A percentile compares a stretch with the other conserved stretches of the same genome.
Evolutionary conservation across 495 filamentous ascomycete genomes (phyloP).

Genomic region (Schizothecium vesticola): DNA sequence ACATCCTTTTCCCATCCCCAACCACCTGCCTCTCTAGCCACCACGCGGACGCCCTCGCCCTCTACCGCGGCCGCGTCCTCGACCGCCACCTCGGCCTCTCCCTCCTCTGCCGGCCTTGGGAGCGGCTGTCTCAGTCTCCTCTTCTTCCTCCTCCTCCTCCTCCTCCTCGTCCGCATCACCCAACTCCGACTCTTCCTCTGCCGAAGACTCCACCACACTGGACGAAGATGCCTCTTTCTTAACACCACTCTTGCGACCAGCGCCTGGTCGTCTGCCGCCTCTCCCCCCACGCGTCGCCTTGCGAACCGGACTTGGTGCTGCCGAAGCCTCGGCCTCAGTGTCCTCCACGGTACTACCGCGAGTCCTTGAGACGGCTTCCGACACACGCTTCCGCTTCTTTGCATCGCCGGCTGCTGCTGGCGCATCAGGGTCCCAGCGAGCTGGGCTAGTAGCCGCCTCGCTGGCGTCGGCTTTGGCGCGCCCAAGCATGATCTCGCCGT

Average conservation of each 20-base stretch:
- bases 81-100: slow-evolving; percentile 32
- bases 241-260: slow-evolving; percentile 26
- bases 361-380: slow-evolving; percentile 35
- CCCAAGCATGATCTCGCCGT: slow-evolving; percentile 66
- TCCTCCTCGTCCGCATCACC: slow-evolving; percentile 42
- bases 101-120: slow-evolving; percentile 20
- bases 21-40: background rate
- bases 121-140: slow-evolving; percentile 22
- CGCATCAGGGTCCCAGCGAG: slow-evolving; percentile 42
- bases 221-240: slow-evolving; percentile 46
- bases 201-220: slow-evolving; percentile 58
- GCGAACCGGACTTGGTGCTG: slow-evolving; percentile 29
- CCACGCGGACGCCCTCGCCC: background rate
- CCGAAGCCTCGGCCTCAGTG: slow-evolving; percentile 41
- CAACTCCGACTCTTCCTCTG: slow-evolving; percentile 50
- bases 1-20: background rate
- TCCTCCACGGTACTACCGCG: slow-evolving; percentile 51
- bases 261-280: slow-evolving; percentile 37
- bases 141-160: slow-evolving; percentile 29
- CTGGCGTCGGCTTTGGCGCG: slow-evolving; percentile 55
- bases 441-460: slow-evolving; percentile 51
- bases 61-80: slow-evolving; percentile 3
- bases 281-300: slow-evolving; percentile 34
- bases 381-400: slow-evolving; percentile 48
- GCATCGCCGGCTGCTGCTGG: slow-evolving; percentile 9